A percentile compares a stretch with the other conserved stretches of the same genome.
These are phyloP conservation scores for Paramecium sexaurelia DNA, from an alignment of 73 alveolate species.

Conservation along the genomic window DNA sequence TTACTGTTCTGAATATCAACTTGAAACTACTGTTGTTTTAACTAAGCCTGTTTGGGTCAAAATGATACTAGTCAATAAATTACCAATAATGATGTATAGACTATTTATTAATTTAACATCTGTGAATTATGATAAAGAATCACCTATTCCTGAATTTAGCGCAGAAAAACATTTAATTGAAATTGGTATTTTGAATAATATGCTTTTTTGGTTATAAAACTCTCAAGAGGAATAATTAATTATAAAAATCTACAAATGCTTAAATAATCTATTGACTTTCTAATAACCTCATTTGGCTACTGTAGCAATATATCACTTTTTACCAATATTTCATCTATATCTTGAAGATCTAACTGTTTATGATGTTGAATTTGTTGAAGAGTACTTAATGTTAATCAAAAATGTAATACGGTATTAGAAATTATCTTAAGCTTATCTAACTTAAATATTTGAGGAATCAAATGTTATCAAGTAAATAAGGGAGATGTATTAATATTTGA, in stretches of 20 bases:
- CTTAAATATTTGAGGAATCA: neutral
- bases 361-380: neutral
- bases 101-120: neutral
- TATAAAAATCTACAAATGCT: neutral
- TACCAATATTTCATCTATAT: neutral
- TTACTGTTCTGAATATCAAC: neutral
- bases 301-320: neutral
- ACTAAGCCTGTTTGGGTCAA: neutral
- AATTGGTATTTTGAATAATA: neutral
- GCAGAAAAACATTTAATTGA: neutral
- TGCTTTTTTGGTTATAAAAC: neutral
- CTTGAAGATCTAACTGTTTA: neutral
- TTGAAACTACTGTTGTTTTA: neutral
- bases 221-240: neutral
- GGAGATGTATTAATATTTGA: too few relatives aligned
- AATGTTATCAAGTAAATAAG: neutral
- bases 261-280: neutral
- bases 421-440: neutral
- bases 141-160: neutral
- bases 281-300: neutral
- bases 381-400: neutral
- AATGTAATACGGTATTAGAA: neutral
- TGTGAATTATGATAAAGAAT: neutral
- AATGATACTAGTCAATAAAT: neutral
- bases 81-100: neutral